Percentiles rank a stretch among this genome's conserved stretches.
These are phyloP conservation scores for Fusarium begoniae DNA, from an alignment of 2,329 filamentous ascomycete genomes.

Conservation along the genomic window DNA sequence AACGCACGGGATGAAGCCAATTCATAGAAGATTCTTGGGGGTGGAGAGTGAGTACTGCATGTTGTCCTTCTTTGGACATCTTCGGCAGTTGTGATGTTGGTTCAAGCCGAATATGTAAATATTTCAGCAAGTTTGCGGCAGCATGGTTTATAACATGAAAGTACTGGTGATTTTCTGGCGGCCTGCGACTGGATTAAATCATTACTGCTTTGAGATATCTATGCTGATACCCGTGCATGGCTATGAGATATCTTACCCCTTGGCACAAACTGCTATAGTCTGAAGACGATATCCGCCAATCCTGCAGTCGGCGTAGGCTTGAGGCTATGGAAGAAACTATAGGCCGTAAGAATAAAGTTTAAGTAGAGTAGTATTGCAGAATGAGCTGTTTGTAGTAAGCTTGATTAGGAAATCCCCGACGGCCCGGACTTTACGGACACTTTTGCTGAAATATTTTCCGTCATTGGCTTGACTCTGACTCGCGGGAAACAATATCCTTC, in stretches of 20 bases:
- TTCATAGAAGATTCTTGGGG: not conserved
- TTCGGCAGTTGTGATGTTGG: not conserved
- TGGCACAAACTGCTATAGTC: too few relatives aligned
- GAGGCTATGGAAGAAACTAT: accelerated
- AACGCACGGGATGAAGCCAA: not conserved
- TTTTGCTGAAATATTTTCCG: not conserved
- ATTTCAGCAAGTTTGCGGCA: not conserved
- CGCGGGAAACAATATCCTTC: not conserved
- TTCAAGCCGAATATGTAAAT: not conserved
- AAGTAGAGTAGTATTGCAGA: not conserved
- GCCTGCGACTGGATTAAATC: too few relatives aligned
- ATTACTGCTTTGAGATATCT: accelerated
- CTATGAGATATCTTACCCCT: not conserved
- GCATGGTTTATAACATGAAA: accelerated
- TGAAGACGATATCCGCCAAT: too few relatives aligned
- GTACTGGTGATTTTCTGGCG: accelerated
- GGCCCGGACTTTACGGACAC: not conserved
- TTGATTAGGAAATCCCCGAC: not conserved
- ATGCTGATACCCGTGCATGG: not conserved
- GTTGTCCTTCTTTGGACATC: not conserved
- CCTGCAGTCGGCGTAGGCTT: too few relatives aligned
- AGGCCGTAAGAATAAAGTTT: not conserved
- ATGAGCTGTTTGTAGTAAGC: not conserved
- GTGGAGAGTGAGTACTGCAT: not conserved
- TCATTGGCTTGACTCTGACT: not conserved